Percentiles rank a stretch among this genome's conserved stretches.
These are phyloP conservation scores for Yamadazyma ubonensis DNA, from an alignment of 805 yeast genomes.

Conservation along the genomic window DNA sequence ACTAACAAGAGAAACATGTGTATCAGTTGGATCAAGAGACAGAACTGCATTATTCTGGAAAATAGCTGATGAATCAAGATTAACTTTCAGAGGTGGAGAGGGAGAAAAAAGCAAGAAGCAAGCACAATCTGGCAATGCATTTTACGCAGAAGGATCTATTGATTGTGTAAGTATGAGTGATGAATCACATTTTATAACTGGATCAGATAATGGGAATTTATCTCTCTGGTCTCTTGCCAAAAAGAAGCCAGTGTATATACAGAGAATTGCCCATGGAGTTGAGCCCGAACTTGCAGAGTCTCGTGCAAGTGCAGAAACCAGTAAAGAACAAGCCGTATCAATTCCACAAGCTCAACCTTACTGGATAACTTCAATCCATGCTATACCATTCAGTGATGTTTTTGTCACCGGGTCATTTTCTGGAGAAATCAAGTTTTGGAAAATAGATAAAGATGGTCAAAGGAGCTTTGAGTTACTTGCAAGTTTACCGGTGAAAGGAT, in stretches of 20 bases:
- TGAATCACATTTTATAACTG: constrained; percentile 89
- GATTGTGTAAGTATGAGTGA: constrained; percentile 91
- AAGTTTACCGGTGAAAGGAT: constrained; percentile 63
- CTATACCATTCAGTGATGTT: constrained; percentile 81
- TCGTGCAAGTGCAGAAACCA: constrained; percentile 48
- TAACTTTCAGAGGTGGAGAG: constrained; percentile 92
- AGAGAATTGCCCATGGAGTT: constrained; percentile 76
- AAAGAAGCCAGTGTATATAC: constrained; percentile 77
- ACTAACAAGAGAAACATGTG: constrained; percentile 83
- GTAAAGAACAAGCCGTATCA: constrained; percentile 47
- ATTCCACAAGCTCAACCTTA: constrained; percentile 77
- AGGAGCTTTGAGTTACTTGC: constrained; percentile 61
- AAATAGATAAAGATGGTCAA: constrained; percentile 54
- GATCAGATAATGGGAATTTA: constrained; percentile 90
- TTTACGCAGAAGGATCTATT: constrained; percentile 78
- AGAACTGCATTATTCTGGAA: constrained; percentile 96
- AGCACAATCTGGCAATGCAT: constrained; percentile 20
- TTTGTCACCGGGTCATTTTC: constrained; percentile 88
- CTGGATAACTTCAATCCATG: constrained; percentile 78
- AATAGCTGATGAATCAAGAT: constrained; percentile 89
- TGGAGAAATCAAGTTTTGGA: constrained; percentile 80
- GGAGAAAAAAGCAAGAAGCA: constrained; percentile 40
- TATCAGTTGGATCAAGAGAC: constrained; percentile 93
- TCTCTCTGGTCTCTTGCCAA: constrained; percentile 88
- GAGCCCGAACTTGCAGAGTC: constrained; percentile 45